Conservation (phyloP, 2,329 filamentous ascomycete species). For the Aquanectria penicillioides region DNA sequence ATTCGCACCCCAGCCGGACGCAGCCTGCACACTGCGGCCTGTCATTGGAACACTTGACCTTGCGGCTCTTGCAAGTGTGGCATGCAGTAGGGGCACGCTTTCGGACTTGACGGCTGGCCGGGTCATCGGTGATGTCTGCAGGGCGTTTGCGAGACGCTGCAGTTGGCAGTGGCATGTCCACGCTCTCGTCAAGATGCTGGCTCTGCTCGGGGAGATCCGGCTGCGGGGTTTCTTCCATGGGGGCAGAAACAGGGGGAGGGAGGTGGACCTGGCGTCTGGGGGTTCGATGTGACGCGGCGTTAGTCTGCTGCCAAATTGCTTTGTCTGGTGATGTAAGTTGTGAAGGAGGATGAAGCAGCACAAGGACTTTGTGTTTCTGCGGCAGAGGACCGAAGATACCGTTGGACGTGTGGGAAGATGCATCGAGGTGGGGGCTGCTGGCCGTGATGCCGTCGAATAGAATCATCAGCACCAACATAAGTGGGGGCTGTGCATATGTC, state of each 20-base stretch:
- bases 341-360: background rate
- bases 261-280: too few relatives aligned
- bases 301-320: background rate
- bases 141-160: conserved; percentile 10
- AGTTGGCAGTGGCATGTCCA: background rate
- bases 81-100: conserved; percentile 15
- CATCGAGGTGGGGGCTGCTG: too few relatives aligned
- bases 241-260: background rate
- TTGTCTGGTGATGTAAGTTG: background rate
- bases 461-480: too few relatives aligned
- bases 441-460: too few relatives aligned
- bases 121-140: conserved; percentile 1
- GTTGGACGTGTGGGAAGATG: too few relatives aligned
- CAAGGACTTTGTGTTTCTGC: background rate
- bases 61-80: conserved; percentile 17
- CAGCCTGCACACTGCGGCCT: conserved; percentile 4
- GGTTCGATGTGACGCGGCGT: too few relatives aligned
- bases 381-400: background rate
- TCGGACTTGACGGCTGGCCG: background rate
- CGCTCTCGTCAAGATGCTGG: background rate
- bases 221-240: conserved; percentile 12
- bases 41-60: conserved; percentile 12
- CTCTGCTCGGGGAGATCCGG: background rate
- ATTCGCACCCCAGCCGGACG: conserved; percentile 2
- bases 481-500: too few relatives aligned